Evolutionary conservation across 2,329 filamentous ascomycete genomes (phyloP), one percentile per base, ranked within the genome.

Genomic region (Cladophialophora immunda): DNA sequence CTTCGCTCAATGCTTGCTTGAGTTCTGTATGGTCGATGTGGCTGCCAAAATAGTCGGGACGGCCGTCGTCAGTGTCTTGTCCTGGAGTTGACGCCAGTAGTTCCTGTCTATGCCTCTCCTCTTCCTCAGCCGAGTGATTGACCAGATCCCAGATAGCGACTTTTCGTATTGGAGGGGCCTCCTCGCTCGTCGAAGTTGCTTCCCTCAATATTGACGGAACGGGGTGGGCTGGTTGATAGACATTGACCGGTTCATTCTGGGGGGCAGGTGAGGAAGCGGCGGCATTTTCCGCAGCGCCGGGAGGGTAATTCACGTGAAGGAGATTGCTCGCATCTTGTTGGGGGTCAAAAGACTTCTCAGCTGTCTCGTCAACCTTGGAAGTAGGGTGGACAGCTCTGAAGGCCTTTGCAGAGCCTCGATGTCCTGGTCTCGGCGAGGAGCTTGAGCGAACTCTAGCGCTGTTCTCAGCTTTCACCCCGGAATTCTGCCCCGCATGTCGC

Each of bases 401-500:
- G 8, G 59, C 32, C 22, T 62, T 56, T 34, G 27, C 11, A 29
- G 59, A 55, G 32, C 59, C 22, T 62, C 52, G 19, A 50, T 17
- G 32, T 22, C 29, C 64, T 9, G 19, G 59, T 15, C 13, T 56
- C 5, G 59, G 50, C 27, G 50, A 56, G 15, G 58, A 53, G 22
- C 58, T 61, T 22, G 58, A 61, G 29, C 32, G 45, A 53, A 30
- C 47, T 36, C 58, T 61, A 61, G 41, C 45, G 25, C 36, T 17
- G 27, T 25, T 45, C 25, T 53, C 56, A 50, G 62, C 41, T 58
- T 53, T 65, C 36, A 52, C 53, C 19, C 27, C 64, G 47, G 67
- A 66, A 45, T 56, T 66, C 36, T 64, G 63, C 36, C 63, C 63
- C 56, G 63, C 67, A 64, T 68, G 67, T 32, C 67, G 67, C 19